Conservation (phyloP, 805 yeast species). For the Yarrowia sp. region DNA sequence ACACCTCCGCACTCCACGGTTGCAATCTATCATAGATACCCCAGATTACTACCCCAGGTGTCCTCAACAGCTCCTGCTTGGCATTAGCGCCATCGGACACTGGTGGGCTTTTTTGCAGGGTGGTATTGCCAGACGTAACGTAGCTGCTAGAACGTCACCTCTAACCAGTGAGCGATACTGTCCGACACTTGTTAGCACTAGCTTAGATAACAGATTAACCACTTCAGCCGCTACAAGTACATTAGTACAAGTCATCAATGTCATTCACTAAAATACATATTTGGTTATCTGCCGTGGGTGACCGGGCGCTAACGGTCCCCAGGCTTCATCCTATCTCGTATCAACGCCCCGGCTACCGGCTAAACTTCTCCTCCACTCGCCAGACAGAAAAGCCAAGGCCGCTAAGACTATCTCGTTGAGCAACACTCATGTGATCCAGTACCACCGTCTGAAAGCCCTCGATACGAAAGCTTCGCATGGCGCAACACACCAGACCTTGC, state of each 20-base stretch:
- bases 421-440: constrained; percentile 31
- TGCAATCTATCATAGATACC: neutral
- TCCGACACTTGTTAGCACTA: too few relatives aligned
- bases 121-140: constrained; percentile 9
- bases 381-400: constrained; percentile 12
- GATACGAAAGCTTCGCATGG: constrained; percentile 15
- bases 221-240: too few relatives aligned
- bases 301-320: too few relatives aligned
- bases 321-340: neutral
- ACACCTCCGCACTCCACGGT: too few relatives aligned
- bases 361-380: constrained; percentile 25
- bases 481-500: constrained; percentile 30
- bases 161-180: neutral
- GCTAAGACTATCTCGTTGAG: constrained; percentile 11
- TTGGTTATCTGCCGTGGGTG: too few relatives aligned
- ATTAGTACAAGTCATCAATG: too few relatives aligned
- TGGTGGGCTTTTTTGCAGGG: constrained; percentile 6
- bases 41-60: neutral
- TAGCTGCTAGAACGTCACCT: neutral
- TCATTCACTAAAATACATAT: constrained; percentile 1
- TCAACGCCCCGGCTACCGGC: too few relatives aligned
- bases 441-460: constrained; percentile 30
- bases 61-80: neutral
- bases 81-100: constrained; percentile 26
- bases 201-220: too few relatives aligned